phyloP scores from a whole-genome alignment of 2,329 filamentous ascomycete genomes.

The Lachnellula suecica region DNA sequence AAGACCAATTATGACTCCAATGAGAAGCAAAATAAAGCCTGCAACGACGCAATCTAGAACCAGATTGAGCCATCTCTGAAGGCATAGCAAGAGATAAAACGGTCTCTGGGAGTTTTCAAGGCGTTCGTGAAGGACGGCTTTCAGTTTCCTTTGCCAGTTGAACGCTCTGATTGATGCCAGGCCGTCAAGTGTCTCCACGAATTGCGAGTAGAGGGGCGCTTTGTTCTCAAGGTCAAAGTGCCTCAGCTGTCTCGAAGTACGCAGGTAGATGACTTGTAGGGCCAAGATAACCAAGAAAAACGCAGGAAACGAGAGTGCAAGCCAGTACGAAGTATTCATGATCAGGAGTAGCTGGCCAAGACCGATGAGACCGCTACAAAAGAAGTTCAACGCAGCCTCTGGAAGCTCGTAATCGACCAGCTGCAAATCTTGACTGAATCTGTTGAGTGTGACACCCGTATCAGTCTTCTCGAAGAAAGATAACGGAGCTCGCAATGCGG shows the following conservation, averaged over 20 bases:
- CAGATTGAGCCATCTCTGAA: conserved; percentile 56
- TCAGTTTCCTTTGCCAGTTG: conserved; percentile 36
- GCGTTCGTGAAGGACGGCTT: conserved; percentile 43
- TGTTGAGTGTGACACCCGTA: conserved; percentile 35
- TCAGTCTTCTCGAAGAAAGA: conserved; percentile 31
- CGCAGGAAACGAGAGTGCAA: not conserved
- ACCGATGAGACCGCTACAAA: not conserved
- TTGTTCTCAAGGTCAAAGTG: conserved; percentile 42
- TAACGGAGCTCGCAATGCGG: conserved; percentile 23
- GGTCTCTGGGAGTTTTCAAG: conserved; percentile 54
- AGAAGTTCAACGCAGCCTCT: conserved; percentile 28
- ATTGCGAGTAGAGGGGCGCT: conserved; percentile 45
- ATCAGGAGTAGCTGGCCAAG: not conserved
- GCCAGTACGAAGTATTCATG: not conserved
- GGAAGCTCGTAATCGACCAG: conserved; percentile 24
- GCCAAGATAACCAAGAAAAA: conserved; percentile 36
- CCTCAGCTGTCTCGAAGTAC: conserved; percentile 46
- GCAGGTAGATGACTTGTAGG: conserved; percentile 41
- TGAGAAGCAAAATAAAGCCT: conserved; percentile 1
- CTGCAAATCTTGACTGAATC: conserved; percentile 42
- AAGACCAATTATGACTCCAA: conserved; percentile 1
- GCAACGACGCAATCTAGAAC: conserved; percentile 33
- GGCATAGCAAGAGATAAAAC: conserved; percentile 53
- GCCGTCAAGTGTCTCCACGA: conserved; percentile 43
- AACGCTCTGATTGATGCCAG: conserved; percentile 44